Base-by-base conservation (phyloP, 2,329 filamentous ascomycete genomes). In the Paramyrothecium roridum region DNA sequence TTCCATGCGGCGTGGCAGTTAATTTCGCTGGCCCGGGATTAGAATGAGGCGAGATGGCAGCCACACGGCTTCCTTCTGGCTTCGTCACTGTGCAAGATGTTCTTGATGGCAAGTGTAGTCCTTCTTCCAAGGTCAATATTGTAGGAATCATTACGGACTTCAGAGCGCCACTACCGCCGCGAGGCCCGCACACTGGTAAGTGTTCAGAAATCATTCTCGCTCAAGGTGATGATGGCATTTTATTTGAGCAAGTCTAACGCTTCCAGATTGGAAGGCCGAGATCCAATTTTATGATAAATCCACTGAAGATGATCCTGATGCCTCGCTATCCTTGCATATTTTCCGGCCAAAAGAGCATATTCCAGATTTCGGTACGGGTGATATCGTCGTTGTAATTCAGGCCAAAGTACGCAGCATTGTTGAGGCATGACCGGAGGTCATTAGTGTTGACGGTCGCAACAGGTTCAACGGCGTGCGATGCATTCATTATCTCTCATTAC, bases 141-240 rank as follows among this genome's bases (percentile, higher is more conserved):
- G 80, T 91, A 52, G 92, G 91, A 1, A 71, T 93, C 4, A 82
- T 93, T 3, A 82, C 84, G 52, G 89, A 93, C 62, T 80, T 78
- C 50, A 78, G 83, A 55, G 70, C 77, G 1, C 81, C 84, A 1
- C 76, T 75, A 1, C 54, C 67, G 12, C 85, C 85, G 1, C 73
- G 58, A 53, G 79, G 81, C 12, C n/a, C 37, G 4, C 37, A 19
- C 21, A 64, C 68, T 22, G 87, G 89, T 79, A 71, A 60, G 69
- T 57, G 40, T 52, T 8, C 20, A 22, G 22, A 7, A n/a, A 21
- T n/a, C 30, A 34, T 48, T 13, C 23, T 16, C n/a, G 17, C 21
- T 48, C 20, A 50, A 23, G 22, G 48, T 8, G 47, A 19, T 10
- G 10, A 30, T 30, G 26, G 26, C 16, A 19, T 48, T 16, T 22